Evolutionary conservation across 441 rosid species (phyloP), one percentile per base, ranked within the genome.

Genomic region (Codiaeum variegatum): DNA sequence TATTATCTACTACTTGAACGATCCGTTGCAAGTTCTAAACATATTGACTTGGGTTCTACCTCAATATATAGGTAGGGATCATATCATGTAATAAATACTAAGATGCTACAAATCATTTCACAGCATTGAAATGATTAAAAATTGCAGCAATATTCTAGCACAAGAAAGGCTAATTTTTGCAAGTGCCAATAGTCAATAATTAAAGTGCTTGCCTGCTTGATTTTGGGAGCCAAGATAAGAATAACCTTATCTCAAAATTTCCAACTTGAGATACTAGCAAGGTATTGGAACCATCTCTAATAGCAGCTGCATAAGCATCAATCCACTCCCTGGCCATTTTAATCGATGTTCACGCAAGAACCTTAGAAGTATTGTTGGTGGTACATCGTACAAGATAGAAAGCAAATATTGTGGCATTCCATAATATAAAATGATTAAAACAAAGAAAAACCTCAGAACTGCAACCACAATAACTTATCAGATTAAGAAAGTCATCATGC

Each of bases 281-380:
- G 74, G 82, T 86, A 78, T 90, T 91, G 64, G 97, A 91, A 55
- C 99, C 97, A 18, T 89, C 94, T 82, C 88, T 95, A 46, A 91
- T 92, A 10, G 98, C 93, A 19, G 98, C 97, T 11, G 94, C 80
- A 78, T 95, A 95, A 8, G 96, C 97, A 88, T 95, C 98, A 65
- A 92, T 75, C 86, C 88, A 87, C 84, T 90, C 74, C 92, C 99
- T 19, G 98, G 94, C 99, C 99, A 95, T 76, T 95, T 98, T 65
- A 98, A 95, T 72, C 99, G 85, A 67, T 95, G 99, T 83, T 95
- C 99, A 38, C 98, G 90, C 77, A 95, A 79, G 80, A 95, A 95
- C 73, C 98, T 85, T n/a, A 95, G 89, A 32, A 95, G 93, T 58
- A 92, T 87, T 16, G 88, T 93, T 16, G 99, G 99, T 63, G 97